Conservation (phyloP, 768 basidiomycete species). For the Scleroderma citrinum region DNA sequence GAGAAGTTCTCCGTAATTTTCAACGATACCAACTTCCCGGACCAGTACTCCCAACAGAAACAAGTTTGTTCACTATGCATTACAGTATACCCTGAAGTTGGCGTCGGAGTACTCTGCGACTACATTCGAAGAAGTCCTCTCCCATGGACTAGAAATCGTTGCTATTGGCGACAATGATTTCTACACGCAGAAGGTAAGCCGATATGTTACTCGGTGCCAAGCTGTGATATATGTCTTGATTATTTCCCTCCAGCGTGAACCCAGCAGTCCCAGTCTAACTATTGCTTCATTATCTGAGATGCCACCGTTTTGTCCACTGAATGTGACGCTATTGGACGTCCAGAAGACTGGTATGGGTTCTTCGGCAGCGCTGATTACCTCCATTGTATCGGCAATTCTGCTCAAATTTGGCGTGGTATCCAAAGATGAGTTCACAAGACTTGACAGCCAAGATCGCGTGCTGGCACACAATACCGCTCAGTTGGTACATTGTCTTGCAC, state of each 20-base stretch:
- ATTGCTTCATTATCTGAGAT: slow-evolving; percentile 60
- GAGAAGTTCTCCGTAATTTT: neutral
- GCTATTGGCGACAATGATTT: slow-evolving; percentile 96
- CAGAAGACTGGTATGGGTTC: slow-evolving; percentile 99
- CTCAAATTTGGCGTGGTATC: slow-evolving; percentile 66
- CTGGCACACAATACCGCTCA: slow-evolving; percentile 92
- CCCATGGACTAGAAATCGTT: slow-evolving; percentile 62
- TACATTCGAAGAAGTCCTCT: slow-evolving; percentile 36
- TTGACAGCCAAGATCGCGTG: slow-evolving; percentile 41
- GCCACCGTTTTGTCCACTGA: slow-evolving; percentile 69
- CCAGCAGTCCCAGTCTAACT: slow-evolving; percentile 54
- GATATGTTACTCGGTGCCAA: slow-evolving; percentile 3
- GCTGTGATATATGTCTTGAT: slow-evolving; percentile 3
- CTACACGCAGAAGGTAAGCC: slow-evolving; percentile 91
- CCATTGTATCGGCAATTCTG: slow-evolving; percentile 81
- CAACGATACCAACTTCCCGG: neutral
- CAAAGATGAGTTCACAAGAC: slow-evolving; percentile 38
- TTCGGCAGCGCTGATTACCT: slow-evolving; percentile 94
- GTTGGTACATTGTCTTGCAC: slow-evolving; percentile 91
- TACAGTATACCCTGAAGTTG: slow-evolving; percentile 71
- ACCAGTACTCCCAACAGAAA: slow-evolving; percentile 48
- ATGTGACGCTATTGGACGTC: slow-evolving; percentile 67
- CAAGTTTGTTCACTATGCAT: slow-evolving; percentile 87
- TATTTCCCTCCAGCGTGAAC: slow-evolving; percentile 47
- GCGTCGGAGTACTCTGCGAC: slow-evolving; percentile 54